Percentiles rank a stretch among this genome's conserved stretches.
Conservation (phyloP, 148 eudicot genomes). For the Rhododendron mucronatum region DNA sequence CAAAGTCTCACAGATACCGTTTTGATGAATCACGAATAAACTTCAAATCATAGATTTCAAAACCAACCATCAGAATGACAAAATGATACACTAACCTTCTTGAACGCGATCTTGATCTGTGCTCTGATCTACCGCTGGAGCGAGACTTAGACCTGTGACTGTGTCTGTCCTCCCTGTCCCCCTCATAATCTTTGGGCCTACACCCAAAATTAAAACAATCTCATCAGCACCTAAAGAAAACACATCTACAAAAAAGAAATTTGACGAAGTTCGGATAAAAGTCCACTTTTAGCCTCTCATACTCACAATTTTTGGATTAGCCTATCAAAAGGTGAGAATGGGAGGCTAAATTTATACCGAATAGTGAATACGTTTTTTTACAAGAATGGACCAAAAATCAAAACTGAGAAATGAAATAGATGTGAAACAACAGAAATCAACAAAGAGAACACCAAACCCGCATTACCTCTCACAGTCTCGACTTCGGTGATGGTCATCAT, state of each 20-base stretch:
- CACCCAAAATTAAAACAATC: background rate
- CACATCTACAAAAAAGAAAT: background rate
- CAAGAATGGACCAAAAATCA: background rate
- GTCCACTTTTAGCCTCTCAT: background rate
- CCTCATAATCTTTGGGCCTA: slow-evolving; percentile 14
- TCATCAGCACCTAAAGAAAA: background rate
- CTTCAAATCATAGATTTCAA: background rate
- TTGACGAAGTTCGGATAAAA: background rate
- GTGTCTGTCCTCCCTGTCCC: slow-evolving; percentile 62
- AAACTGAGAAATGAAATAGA: background rate
- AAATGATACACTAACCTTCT: slow-evolving; percentile 40
- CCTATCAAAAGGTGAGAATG: background rate
- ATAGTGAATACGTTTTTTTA: background rate
- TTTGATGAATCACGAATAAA: background rate
- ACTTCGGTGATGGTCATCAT: slow-evolving; percentile 51
- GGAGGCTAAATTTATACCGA: background rate
- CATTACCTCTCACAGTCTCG: slow-evolving; percentile 61
- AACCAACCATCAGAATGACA: background rate
- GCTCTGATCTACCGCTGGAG: slow-evolving; percentile 67
- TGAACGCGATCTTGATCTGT: slow-evolving; percentile 71
- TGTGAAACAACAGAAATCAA: background rate
- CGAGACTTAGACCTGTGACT: slow-evolving; percentile 67
- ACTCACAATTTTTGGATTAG: background rate
- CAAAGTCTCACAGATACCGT: background rate
- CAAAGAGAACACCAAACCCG: background rate